Evolutionary conservation across 805 yeast genomes (phyloP).

Genomic region (Citeromyces nyonsensis): DNA sequence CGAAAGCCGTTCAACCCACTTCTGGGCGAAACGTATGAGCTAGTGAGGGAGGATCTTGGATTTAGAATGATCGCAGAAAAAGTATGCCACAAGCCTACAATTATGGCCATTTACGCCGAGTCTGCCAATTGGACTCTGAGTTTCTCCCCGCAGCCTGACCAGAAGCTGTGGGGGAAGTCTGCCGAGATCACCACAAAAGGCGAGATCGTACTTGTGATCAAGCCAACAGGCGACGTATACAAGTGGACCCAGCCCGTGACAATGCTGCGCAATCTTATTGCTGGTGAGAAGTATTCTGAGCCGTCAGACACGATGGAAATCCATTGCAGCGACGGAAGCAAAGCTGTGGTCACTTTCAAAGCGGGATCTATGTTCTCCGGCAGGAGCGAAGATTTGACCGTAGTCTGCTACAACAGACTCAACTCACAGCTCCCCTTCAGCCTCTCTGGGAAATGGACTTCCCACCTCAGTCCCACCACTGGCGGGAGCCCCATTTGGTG

Average conservation of each 20-base stretch:
- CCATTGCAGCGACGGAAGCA: constrained; percentile 50
- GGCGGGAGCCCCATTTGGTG: constrained; percentile 42
- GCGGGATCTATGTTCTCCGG: constrained; percentile 77
- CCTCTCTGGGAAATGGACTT: constrained; percentile 77
- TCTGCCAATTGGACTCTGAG: constrained; percentile 51
- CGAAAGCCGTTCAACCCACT: constrained; percentile 94
- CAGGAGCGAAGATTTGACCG: constrained; percentile 54
- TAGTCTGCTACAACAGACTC: constrained; percentile 22
- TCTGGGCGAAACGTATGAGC: constrained; percentile 84
- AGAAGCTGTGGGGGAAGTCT: constrained; percentile 92
- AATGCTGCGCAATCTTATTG: constrained; percentile 70
- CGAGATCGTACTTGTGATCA: constrained; percentile 35
- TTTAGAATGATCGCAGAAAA: constrained; percentile 70
- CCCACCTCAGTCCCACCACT: constrained; percentile 29
- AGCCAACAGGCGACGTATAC: constrained; percentile 52
- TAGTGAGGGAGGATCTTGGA: constrained; percentile 73
- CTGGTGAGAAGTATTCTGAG: constrained; percentile 90
- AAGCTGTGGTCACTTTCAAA: constrained; percentile 61
- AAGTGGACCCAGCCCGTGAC: constrained; percentile 78
- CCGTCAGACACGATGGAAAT: constrained; percentile 61
- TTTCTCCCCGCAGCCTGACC: constrained; percentile 58
- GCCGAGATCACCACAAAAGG: constrained; percentile 76
- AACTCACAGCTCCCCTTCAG: constrained; percentile 16
- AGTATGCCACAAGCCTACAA: constrained; percentile 75
- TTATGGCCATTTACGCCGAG: constrained; percentile 73